A percentile compares a stretch with the other conserved stretches of the same genome.
phyloP scores from a whole-genome alignment of 2,329 filamentous ascomycete genomes.

The Cordyceps fumosorosea region DNA sequence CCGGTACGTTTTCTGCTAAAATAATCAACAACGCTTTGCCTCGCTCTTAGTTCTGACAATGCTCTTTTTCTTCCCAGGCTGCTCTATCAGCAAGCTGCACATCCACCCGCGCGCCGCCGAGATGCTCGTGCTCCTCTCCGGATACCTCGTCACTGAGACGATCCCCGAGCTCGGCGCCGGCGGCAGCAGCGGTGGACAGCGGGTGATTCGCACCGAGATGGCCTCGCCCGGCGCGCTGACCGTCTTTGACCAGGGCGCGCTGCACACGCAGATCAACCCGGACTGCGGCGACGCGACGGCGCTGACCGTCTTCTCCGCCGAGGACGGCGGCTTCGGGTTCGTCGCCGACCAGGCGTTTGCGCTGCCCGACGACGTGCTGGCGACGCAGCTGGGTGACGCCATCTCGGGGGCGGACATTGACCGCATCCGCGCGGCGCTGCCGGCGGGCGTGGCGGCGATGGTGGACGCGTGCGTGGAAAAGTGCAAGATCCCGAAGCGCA shows the following conservation, averaged over 20 bases:
- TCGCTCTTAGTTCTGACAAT: not conserved
- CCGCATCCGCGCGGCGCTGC: conserved; percentile 28
- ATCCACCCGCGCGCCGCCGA: conserved; percentile 48
- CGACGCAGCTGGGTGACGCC: conserved; percentile 39
- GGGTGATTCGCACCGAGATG: conserved; percentile 38
- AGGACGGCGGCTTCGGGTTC: conserved; percentile 48
- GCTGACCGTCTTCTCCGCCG: conserved; percentile 41
- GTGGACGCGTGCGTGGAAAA: conserved; percentile 2
- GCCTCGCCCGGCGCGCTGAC: conserved; percentile 38
- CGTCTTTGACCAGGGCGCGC: conserved; percentile 46
- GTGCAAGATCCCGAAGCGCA: conserved; percentile 8
- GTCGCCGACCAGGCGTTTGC: conserved; percentile 43
- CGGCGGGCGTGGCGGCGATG: not conserved
- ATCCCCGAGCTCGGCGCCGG: conserved; percentile 45
- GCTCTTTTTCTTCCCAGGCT: conserved; percentile 25
- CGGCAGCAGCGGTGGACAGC: conserved; percentile 16
- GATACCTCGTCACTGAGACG: conserved; percentile 45
- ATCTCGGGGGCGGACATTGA: conserved; percentile 41
- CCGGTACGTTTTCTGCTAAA: conserved; percentile 22
- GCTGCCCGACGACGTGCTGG: conserved; percentile 38
- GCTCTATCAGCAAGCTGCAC: conserved; percentile 52
- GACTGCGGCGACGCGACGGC: conserved; percentile 44
- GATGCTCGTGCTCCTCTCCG: conserved; percentile 44
- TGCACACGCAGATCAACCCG: conserved; percentile 53
- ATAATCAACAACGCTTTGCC: not conserved